phyloP scores from a whole-genome alignment of 495 filamentous ascomycete genomes.

The Astrocystis sublimbata region DNA sequence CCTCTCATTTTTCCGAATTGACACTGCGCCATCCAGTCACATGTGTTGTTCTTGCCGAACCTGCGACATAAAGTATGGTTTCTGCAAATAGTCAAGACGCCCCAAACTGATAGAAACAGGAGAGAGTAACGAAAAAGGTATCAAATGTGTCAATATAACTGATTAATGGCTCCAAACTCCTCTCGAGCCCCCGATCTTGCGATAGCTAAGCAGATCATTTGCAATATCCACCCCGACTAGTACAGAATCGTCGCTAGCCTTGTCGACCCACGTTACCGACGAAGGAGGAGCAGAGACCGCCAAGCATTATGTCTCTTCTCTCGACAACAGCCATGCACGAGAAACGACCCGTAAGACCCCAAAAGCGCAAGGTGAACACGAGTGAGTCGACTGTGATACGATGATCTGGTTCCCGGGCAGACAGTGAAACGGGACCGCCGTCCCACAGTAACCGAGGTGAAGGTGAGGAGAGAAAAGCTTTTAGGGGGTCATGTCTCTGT shows the following conservation, averaged over 20 bases:
- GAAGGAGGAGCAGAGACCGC: not conserved
- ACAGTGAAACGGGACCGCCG: constrained; percentile 20
- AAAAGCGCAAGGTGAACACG: constrained; percentile 2
- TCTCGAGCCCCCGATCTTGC: constrained; percentile 2
- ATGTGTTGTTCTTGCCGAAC: constrained; percentile 9
- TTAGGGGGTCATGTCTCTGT: constrained; percentile 29
- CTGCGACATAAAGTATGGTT: not conserved
- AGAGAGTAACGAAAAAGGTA: constrained; percentile 17
- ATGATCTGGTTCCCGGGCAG: not conserved
- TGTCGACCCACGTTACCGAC: not conserved
- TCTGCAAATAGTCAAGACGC: not conserved
- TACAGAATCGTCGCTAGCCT: not conserved
- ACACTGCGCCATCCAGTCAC: not conserved
- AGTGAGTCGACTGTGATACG: not conserved
- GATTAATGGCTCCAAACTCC: constrained; percentile 21
- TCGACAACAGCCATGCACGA: constrained; percentile 4
- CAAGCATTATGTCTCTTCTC: constrained; percentile 1
- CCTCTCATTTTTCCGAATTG: not conserved
- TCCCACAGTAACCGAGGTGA: constrained; percentile 24
- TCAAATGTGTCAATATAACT: constrained; percentile 17
- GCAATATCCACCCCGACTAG: not conserved
- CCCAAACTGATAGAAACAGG: not conserved
- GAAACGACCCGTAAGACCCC: not conserved
- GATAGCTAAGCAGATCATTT: not conserved
- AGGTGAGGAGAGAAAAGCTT: constrained; percentile 18